Conservation (phyloP, 2,329 filamentous ascomycete species). For the Fusarium sp. region DNA sequence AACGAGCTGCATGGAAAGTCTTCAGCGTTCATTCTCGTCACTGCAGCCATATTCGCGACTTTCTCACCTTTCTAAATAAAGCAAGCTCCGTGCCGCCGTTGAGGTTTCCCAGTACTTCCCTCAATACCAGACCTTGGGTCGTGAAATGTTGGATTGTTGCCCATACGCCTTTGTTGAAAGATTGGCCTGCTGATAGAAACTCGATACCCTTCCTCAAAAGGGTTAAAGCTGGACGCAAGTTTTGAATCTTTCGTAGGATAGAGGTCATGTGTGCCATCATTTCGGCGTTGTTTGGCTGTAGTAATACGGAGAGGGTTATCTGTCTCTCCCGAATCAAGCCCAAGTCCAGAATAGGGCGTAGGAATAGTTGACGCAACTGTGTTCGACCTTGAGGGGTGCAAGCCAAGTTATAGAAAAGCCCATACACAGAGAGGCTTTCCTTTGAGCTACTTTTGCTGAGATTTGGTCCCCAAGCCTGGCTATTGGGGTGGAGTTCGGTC, state of each 20-base stretch:
- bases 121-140: slow-evolving; percentile 76
- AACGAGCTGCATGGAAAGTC: slow-evolving; percentile 59
- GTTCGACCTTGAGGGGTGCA: slow-evolving; percentile 83
- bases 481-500: slow-evolving; percentile 85
- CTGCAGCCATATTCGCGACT: slow-evolving; percentile 40
- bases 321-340: slow-evolving; percentile 78
- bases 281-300: slow-evolving; percentile 74
- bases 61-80: slow-evolving; percentile 56
- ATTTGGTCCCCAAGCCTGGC: slow-evolving; percentile 74
- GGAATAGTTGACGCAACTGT: slow-evolving; percentile 81
- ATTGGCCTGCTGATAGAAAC: slow-evolving; percentile 57
- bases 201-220: slow-evolving; percentile 84
- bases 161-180: slow-evolving; percentile 78
- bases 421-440: slow-evolving; percentile 86
- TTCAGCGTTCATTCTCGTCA: slow-evolving; percentile 12
- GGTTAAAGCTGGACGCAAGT: slow-evolving; percentile 76
- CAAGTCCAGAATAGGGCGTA: slow-evolving; percentile 80
- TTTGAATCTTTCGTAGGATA: slow-evolving; percentile 77
- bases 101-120: slow-evolving; percentile 64
- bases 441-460: slow-evolving; percentile 69
- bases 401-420: slow-evolving; percentile 80
- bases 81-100: slow-evolving; percentile 27
- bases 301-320: slow-evolving; percentile 73
- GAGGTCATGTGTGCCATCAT: slow-evolving; percentile 67
- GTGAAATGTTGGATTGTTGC: slow-evolving; percentile 78